A percentile compares a stretch with the other conserved stretches of the same genome.
Conservation (phyloP, 2,329 filamentous ascomycete genomes). For the Aspergillus latus region DNA sequence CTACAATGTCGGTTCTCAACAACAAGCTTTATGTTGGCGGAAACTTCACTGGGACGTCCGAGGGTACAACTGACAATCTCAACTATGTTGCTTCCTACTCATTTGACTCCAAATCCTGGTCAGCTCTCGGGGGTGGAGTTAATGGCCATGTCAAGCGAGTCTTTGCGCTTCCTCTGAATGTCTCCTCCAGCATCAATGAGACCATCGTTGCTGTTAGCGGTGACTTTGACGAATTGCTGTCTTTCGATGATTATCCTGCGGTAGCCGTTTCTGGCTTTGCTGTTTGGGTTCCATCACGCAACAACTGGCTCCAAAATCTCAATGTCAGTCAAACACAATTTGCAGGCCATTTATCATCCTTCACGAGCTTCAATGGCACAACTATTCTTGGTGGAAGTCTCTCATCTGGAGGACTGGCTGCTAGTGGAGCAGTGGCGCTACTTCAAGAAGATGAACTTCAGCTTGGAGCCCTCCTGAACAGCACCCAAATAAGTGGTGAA, state of each 20-base stretch:
- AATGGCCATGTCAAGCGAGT: conserved; percentile 74
- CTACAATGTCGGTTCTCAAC: conserved; percentile 66
- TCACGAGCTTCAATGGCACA: conserved; percentile 58
- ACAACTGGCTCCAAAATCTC: conserved; percentile 86
- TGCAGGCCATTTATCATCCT: conserved; percentile 69
- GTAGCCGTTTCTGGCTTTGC: conserved; percentile 73
- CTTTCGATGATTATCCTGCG: conserved; percentile 61
- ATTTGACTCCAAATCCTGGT: conserved; percentile 67
- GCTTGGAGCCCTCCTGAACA: conserved; percentile 49
- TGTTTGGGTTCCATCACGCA: conserved; percentile 82
- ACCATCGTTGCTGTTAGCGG: conserved; percentile 78
- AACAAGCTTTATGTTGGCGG: conserved; percentile 77
- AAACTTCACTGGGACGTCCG: conserved; percentile 72
- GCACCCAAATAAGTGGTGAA: conserved; percentile 32
- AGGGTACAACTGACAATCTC: conserved; percentile 58
- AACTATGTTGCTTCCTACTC: conserved; percentile 77
- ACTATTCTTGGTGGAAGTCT: conserved; percentile 81
- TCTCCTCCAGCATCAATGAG: conserved; percentile 67
- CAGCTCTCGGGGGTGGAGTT: conserved; percentile 77
- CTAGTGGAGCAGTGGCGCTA: conserved; percentile 71
- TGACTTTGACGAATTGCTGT: conserved; percentile 70
- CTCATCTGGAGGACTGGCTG: conserved; percentile 68
- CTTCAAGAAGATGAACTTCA: conserved; percentile 38
- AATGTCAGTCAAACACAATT: conserved; percentile 64
- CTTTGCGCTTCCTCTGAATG: conserved; percentile 75